Base-by-base conservation (phyloP, 83 land plant species). In the Larix sibirica region DNA sequence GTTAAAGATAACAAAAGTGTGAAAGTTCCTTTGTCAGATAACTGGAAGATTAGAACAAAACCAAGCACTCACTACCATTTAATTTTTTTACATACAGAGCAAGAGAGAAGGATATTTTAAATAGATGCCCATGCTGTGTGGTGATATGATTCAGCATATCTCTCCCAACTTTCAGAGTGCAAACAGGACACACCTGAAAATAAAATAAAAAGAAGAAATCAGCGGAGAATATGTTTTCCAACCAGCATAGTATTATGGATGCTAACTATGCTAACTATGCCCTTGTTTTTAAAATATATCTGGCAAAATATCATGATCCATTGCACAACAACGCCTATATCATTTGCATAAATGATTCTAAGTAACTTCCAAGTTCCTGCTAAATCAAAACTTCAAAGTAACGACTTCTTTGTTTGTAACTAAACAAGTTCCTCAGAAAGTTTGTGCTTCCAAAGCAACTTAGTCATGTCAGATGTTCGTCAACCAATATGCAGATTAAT, bases 121-220 rank as follows among this genome's bases (percentile, higher is more conserved):
- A 90, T 28, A 96, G 84, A 78, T 96, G 92, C 77, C 92, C 94
- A 88, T 96, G 98, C 77, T 92, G 97, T 69, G 88, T 81, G 0
- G 95, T 92, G 50, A 96, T 89, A 85, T 96, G 98, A 71, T 84
- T 92, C 71, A 94, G 82, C 94, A 96, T 89, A 81, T 96, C 98
- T 74, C 92, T 73, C 40, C 81, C 58, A 60, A 96, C 92, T 86
- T 92, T 94, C n/a, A 86, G 91, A 20, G 90, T 90, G 87, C 98
- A 96, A 81, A 96, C 87, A 67, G 98, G 98, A 79, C 98, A 96
- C 17, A 91, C 89, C 94, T 94, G 89, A 70, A 88, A 54, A 56
- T 62, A 4, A 62, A 66, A 50, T 40, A 83, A 18, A 18, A 12
- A 13, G 36, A 21, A 77, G 23, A 23, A 73, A 73, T 73, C 21